These are phyloP conservation scores for Serpula lacrymans DNA, from an alignment of 768 basidiomycete species.

Conservation along the genomic window DNA sequence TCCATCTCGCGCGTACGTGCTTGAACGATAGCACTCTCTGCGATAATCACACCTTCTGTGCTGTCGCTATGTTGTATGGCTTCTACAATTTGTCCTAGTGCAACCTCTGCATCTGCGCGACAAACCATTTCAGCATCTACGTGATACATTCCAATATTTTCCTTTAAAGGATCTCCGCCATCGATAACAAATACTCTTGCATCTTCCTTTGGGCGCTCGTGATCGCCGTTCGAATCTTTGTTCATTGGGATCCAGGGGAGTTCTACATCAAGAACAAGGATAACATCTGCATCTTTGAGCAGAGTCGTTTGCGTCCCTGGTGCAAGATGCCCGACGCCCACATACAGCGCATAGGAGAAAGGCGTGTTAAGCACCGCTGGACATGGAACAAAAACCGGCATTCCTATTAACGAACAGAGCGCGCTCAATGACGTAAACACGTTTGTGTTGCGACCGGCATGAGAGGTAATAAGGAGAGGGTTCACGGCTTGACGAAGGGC, in stretches of 20 bases:
- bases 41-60: slow-evolving; percentile 4
- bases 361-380: slow-evolving; percentile 53
- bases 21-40: too few species aligned
- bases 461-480: slow-evolving; percentile 65
- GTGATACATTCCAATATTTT: slow-evolving; percentile 44
- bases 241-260: slow-evolving; percentile 61
- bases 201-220: slow-evolving; percentile 32
- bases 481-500: slow-evolving; percentile 48
- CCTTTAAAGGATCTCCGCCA: slow-evolving; percentile 59
- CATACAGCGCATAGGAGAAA: slow-evolving; percentile 50
- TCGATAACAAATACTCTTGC: slow-evolving; percentile 61
- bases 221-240: slow-evolving; percentile 28
- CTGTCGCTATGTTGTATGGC: slow-evolving; percentile 26
- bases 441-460: slow-evolving; percentile 52
- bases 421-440: slow-evolving; percentile 43
- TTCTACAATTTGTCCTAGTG: slow-evolving; percentile 47
- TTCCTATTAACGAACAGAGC: slow-evolving; percentile 48
- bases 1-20: slow-evolving; percentile 11
- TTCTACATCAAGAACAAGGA: slow-evolving; percentile 64
- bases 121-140: slow-evolving; percentile 56
- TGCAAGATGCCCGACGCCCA: slow-evolving; percentile 50
- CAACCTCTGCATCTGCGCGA: slow-evolving; percentile 51
- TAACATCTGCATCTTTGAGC: slow-evolving; percentile 54
- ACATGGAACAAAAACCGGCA: slow-evolving; percentile 53
- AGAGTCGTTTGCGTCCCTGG: slow-evolving; percentile 42